Evolutionary conservation across 805 yeast genomes (phyloP).

Genomic region (Pichia manshurica): DNA sequence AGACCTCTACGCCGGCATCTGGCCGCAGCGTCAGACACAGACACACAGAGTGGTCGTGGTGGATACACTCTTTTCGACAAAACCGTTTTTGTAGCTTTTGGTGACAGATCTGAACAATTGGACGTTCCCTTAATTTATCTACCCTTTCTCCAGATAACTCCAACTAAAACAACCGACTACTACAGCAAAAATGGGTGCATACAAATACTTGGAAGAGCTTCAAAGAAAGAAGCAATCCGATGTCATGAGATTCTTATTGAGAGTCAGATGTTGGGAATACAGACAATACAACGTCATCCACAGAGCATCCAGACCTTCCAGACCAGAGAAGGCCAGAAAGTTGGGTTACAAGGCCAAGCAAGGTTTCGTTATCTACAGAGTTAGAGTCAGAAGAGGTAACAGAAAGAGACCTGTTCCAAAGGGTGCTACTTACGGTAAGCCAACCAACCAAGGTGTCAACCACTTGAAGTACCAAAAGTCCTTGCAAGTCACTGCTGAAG

Average conservation of each 20-base stretch:
- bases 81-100: no score
- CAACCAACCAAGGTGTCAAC: constrained; percentile 99
- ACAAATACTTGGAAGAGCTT: constrained; percentile 98
- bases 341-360: constrained; percentile 99
- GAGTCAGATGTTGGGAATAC: constrained; percentile 99
- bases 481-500: constrained; percentile 97
- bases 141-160: no score
- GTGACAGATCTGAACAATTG: no score
- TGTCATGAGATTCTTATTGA: constrained; percentile 95
- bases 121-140: no score
- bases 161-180: not conserved
- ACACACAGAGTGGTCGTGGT: no score
- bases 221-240: constrained; percentile 99
- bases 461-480: constrained; percentile 99
- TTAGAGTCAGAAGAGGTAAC: constrained; percentile 99
- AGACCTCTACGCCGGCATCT: no score
- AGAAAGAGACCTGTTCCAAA: constrained; percentile 99
- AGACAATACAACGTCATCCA: constrained; percentile 98
- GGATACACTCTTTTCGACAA: no score
- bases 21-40: no score
- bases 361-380: constrained; percentile 97
- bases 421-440: constrained; percentile 99
- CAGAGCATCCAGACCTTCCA: constrained; percentile 98
- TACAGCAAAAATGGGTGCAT: constrained; percentile 84
- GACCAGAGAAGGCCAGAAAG: constrained; percentile 99